A percentile compares a stretch with the other conserved stretches of the same genome.
These are phyloP conservation scores for Exophiala mesophila DNA, from an alignment of 2,329 filamentous ascomycete species.

Conservation along the genomic window DNA sequence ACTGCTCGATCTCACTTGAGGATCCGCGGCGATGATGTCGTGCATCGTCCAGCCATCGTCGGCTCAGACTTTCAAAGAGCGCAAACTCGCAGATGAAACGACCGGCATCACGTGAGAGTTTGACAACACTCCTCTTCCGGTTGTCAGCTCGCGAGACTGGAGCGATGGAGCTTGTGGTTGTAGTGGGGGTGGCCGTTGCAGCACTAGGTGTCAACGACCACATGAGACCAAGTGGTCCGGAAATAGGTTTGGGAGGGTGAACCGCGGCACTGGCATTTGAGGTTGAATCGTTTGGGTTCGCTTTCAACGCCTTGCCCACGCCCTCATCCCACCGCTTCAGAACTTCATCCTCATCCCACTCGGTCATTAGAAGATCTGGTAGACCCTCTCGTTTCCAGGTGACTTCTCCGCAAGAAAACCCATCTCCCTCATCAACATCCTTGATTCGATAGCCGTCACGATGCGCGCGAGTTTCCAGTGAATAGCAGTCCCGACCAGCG, in stretches of 20 bases:
- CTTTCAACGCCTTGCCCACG: slow-evolving; percentile 12
- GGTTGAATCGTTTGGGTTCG: background rate
- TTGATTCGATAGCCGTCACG: slow-evolving; percentile 65
- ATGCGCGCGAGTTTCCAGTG: slow-evolving; percentile 65
- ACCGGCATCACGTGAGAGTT: slow-evolving; percentile 65
- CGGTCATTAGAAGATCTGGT: slow-evolving; percentile 50
- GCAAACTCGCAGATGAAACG: slow-evolving; percentile 75
- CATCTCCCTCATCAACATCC: slow-evolving; percentile 60
- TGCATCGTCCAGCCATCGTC: slow-evolving; percentile 16
- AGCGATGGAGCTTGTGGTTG: slow-evolving; percentile 2
- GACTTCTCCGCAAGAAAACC: slow-evolving; percentile 43
- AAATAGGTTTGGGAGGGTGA: background rate
- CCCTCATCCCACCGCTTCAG: slow-evolving; percentile 51
- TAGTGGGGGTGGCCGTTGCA: background rate
- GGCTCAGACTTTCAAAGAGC: slow-evolving; percentile 51
- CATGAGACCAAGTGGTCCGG: background rate
- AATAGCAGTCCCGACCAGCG: slow-evolving; percentile 58
- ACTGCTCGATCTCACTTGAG: background rate
- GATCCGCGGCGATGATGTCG: background rate
- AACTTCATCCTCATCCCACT: slow-evolving; percentile 55
- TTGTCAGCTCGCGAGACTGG: slow-evolving; percentile 11
- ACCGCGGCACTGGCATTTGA: background rate
- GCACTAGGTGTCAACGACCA: background rate
- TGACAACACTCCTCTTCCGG: slow-evolving; percentile 34
- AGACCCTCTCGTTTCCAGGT: slow-evolving; percentile 49